A percentile compares a stretch with the other conserved stretches of the same genome.
phyloP scores from a whole-genome alignment of 805 yeast genomes.

The Lipomyces sp. region DNA sequence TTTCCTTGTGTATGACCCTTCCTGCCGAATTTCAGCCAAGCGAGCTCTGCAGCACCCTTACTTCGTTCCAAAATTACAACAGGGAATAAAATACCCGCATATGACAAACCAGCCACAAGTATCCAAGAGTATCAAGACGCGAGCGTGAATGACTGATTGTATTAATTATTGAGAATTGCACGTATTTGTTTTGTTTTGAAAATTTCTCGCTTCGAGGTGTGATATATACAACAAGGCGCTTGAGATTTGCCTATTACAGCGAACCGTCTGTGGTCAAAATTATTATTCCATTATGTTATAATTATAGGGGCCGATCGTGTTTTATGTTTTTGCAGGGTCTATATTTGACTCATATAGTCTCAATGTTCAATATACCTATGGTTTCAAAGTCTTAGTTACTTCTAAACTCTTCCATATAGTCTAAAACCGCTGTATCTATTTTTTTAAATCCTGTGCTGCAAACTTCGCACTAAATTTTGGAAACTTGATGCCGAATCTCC shows the following conservation, averaged over 20 bases:
- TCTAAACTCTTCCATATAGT: too few relatives aligned
- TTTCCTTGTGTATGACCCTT: constrained; percentile 88
- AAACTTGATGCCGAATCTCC: not conserved
- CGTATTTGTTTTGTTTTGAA: not conserved
- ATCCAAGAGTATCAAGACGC: constrained; percentile 11
- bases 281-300: not conserved
- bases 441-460: not conserved
- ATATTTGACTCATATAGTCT: not conserved
- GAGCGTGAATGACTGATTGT: constrained; percentile 5
- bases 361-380: not conserved
- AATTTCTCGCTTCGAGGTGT: not conserved
- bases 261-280: not conserved
- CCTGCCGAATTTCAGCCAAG: constrained; percentile 90
- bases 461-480: not conserved
- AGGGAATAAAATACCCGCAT: constrained; percentile 8
- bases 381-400: too few relatives aligned
- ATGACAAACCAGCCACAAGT: constrained; percentile 14
- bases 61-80: constrained; percentile 47
- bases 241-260: not conserved
- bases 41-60: constrained; percentile 90
- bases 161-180: not conserved
- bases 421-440: not conserved
- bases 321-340: not conserved
- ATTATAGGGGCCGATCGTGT: not conserved
- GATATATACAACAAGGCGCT: not conserved